Percentiles rank a stretch among this genome's conserved stretches.
These are phyloP conservation scores for Mycena belliarum DNA, from an alignment of 768 basidiomycete genomes.

Conservation along the genomic window DNA sequence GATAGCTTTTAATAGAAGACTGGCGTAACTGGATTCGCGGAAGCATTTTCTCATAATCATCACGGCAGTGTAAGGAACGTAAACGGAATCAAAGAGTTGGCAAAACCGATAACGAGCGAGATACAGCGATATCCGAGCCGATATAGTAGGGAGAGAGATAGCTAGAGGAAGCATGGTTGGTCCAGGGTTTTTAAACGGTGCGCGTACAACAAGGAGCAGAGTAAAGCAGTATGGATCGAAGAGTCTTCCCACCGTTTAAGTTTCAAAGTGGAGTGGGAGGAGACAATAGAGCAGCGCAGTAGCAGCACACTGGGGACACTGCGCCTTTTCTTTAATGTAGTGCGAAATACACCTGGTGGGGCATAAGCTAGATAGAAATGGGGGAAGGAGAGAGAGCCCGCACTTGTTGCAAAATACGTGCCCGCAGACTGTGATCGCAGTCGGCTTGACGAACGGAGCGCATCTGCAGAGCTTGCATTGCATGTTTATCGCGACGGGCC, in stretches of 20 bases:
- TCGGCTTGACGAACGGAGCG: slow-evolving; percentile 49
- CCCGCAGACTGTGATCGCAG: slow-evolving; percentile 57
- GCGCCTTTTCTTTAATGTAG: slow-evolving; percentile 42
- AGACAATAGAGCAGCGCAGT: slow-evolving; percentile 57
- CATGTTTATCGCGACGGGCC: background rate
- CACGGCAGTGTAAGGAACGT: too few relatives aligned
- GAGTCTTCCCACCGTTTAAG: too few relatives aligned
- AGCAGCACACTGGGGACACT: slow-evolving; percentile 54
- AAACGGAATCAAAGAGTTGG: too few relatives aligned
- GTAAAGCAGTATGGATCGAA: too few relatives aligned
- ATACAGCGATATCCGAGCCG: too few relatives aligned
- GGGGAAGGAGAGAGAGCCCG: slow-evolving; percentile 19
- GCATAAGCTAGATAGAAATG: background rate
- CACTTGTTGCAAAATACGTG: slow-evolving; percentile 63
- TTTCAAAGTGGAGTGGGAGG: slow-evolving; percentile 50
- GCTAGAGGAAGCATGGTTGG: too few relatives aligned
- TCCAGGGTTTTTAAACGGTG: too few relatives aligned
- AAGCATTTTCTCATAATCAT: too few relatives aligned
- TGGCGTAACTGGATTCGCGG: too few relatives aligned
- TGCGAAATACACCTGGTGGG: slow-evolving; percentile 52
- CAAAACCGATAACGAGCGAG: background rate
- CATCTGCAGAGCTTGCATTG: slow-evolving; percentile 52
- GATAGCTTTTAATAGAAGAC: too few relatives aligned
- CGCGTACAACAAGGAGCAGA: too few relatives aligned
- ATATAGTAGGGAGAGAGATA: too few relatives aligned